Percentiles rank a stretch among this genome's conserved stretches.
Evolutionary conservation across 208 protist species (phyloP).

Genomic region (Acanthamoeba royreba): DNA sequence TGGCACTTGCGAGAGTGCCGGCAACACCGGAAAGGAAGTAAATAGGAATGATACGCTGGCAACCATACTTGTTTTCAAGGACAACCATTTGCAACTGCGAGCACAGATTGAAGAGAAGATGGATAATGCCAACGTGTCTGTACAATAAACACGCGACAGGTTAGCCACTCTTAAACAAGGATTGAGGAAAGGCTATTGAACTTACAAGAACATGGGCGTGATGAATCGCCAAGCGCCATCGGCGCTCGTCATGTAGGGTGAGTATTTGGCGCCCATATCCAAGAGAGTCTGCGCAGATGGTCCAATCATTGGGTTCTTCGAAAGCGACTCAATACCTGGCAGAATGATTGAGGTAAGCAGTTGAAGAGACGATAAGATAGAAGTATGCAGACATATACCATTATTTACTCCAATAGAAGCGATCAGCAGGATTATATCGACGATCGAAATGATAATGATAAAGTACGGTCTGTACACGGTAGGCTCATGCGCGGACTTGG

Average conservation of each 20-base stretch:
- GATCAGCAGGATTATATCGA: neutral
- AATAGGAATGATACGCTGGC: conserved; percentile 13
- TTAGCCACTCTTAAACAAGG: neutral
- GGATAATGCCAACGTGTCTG: conserved; percentile 63
- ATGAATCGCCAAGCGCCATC: neutral
- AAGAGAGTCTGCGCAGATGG: conserved; percentile 18
- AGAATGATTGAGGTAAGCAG: neutral
- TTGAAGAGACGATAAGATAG: neutral
- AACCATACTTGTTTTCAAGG: conserved; percentile 43
- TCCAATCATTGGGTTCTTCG: conserved; percentile 1
- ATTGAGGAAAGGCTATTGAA: neutral
- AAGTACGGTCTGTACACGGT: neutral
- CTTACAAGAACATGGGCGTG: neutral
- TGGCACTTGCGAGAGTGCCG: conserved; percentile 14
- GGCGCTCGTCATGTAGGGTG: neutral
- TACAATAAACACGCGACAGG: neutral
- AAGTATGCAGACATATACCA: neutral
- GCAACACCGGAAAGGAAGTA: conserved; percentile 43
- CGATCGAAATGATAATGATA: conserved; percentile 17
- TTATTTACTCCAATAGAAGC: neutral
- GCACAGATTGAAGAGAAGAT: conserved; percentile 36
- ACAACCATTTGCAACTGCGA: neutral
- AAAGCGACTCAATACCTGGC: neutral
- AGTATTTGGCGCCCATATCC: conserved; percentile 46
- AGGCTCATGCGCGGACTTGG: neutral